Evolutionary conservation across 2,329 filamentous ascomycete species (phyloP).

Genomic region (Aotearoamyces nothofagi): DNA sequence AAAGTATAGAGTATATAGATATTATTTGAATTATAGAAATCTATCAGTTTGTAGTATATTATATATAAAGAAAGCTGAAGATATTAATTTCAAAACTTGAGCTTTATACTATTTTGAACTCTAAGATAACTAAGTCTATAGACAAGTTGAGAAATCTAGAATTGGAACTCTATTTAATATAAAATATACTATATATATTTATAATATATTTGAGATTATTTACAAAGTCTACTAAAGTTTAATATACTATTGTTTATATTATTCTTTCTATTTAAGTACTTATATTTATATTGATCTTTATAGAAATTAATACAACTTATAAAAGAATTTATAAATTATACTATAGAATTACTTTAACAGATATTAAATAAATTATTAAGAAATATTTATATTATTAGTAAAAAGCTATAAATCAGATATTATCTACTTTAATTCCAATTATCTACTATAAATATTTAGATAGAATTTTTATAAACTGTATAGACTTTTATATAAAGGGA

Average conservation of each 20-base stretch:
- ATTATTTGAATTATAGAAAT: too few species aligned
- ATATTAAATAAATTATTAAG: too few species aligned
- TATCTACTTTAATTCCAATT: too few species aligned
- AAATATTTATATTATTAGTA: too few species aligned
- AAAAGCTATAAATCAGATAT: too few species aligned
- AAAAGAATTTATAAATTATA: constrained; percentile 1
- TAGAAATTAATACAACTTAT: too few species aligned
- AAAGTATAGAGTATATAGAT: too few species aligned
- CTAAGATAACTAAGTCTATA: constrained; percentile 1
- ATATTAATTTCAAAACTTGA: background rate
- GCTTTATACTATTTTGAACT: background rate
- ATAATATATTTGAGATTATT: background rate
- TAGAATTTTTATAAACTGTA: background rate
- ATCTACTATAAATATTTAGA: background rate
- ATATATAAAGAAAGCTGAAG: too few species aligned
- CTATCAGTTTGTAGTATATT: too few species aligned
- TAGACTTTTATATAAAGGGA: background rate
- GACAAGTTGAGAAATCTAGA: background rate
- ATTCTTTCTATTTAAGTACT: background rate
- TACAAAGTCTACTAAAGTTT: too few species aligned
- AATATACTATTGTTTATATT: background rate
- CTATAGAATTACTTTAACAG: background rate
- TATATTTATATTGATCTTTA: background rate
- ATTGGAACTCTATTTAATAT: background rate
- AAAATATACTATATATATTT: background rate